These are phyloP conservation scores for Medicago truncatula DNA, from an alignment of 306 rosid genomes.

Conservation along the genomic window DNA sequence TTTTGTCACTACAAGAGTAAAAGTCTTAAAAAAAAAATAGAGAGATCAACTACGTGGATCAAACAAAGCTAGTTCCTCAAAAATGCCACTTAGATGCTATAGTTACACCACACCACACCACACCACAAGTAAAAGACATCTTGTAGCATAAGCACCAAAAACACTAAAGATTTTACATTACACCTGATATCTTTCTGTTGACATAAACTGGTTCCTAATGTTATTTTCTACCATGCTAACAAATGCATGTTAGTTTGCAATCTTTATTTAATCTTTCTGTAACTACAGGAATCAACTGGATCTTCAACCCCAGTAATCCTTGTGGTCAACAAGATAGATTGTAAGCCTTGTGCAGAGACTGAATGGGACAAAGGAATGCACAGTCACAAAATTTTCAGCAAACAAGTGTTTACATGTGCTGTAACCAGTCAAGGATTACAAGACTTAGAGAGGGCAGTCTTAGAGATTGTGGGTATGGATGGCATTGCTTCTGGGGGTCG, in stretches of 20 bases:
- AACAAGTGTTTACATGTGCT: constrained; percentile 82
- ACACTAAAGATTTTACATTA: neutral
- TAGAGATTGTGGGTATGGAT: constrained; percentile 79
- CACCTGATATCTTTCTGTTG: neutral
- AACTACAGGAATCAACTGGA: constrained; percentile 65
- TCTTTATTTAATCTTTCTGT: constrained; percentile 38
- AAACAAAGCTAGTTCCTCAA: constrained; percentile 3
- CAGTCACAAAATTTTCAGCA: constrained; percentile 51
- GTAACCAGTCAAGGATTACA: constrained; percentile 88
- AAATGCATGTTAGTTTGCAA: constrained; percentile 8
- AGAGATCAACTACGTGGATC: constrained; percentile 1
- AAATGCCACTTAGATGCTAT: constrained; percentile 25
- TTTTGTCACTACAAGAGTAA: neutral
- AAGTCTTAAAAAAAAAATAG: neutral
- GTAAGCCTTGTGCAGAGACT: constrained; percentile 54
- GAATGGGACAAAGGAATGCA: constrained; percentile 46
- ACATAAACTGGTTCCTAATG: constrained; percentile 11
- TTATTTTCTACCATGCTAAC: constrained; percentile 30
- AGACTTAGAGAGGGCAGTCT: constrained; percentile 77
- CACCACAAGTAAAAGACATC: neutral
- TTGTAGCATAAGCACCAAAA: neutral
- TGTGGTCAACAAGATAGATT: constrained; percentile 87
- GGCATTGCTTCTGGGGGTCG: constrained; percentile 72
- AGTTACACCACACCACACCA: neutral
- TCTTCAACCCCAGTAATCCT: constrained; percentile 79